Percentiles rank a stretch among this genome's conserved stretches.
Evolutionary conservation across 805 yeast species (phyloP).

Genomic region (Blastobotrys peoriensis): DNA sequence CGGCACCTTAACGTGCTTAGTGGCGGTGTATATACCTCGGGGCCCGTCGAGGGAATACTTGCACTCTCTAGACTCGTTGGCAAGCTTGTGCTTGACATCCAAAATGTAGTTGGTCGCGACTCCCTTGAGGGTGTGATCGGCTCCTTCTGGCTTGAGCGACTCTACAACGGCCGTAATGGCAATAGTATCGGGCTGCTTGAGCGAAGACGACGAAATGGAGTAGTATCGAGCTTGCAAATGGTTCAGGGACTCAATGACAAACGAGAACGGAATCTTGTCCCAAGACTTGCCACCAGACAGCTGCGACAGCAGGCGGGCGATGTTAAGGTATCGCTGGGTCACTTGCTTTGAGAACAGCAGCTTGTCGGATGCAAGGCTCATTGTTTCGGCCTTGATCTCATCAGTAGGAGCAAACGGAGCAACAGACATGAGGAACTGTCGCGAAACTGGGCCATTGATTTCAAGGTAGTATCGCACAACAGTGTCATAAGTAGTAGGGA

Average conservation of each 20-base stretch:
- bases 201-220: constrained; percentile 88
- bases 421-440: constrained; percentile 70
- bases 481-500: constrained; percentile 80
- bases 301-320: constrained; percentile 64
- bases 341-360: constrained; percentile 60
- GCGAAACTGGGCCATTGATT: constrained; percentile 87
- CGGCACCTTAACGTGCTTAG: constrained; percentile 53
- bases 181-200: constrained; percentile 64
- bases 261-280: constrained; percentile 74
- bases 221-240: constrained; percentile 91
- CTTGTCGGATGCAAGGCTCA: constrained; percentile 59
- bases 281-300: constrained; percentile 66
- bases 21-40: constrained; percentile 45
- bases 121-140: constrained; percentile 55
- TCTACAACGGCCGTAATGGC: constrained; percentile 93
- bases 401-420: constrained; percentile 76
- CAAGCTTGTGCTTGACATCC: constrained; percentile 57
- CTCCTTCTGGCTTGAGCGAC: constrained; percentile 36
- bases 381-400: constrained; percentile 44
- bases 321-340: constrained; percentile 53
- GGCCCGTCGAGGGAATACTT: constrained; percentile 82
- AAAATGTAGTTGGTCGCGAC: constrained; percentile 86
- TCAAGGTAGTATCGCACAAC: constrained; percentile 82
- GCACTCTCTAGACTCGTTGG: constrained; percentile 39
- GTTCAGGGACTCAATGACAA: constrained; percentile 73